Percentiles rank a stretch among this genome's conserved stretches.
Evolutionary conservation across 306 rosid genomes (phyloP).

Genomic region (Dryas drummondii): DNA sequence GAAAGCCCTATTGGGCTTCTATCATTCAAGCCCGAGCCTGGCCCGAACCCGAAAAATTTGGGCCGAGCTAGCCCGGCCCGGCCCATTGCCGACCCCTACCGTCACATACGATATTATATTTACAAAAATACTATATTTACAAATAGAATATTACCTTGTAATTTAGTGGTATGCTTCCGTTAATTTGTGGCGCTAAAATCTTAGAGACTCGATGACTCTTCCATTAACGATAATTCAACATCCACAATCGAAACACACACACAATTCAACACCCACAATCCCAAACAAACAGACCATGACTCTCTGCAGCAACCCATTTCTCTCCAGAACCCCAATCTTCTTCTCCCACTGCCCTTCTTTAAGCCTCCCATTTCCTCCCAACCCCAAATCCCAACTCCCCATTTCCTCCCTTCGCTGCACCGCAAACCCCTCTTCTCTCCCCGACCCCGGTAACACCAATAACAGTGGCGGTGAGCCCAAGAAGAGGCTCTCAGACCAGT

Average conservation of each 20-base stretch:
- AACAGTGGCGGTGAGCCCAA: slow-evolving; percentile 21
- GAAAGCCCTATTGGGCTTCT: too few relatives aligned
- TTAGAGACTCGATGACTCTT: background rate
- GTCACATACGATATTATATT: too few relatives aligned
- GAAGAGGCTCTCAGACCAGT: slow-evolving; percentile 71
- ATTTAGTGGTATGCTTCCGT: background rate
- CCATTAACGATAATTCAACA: background rate
- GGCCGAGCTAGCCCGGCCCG: too few relatives aligned
- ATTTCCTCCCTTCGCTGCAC: slow-evolving; percentile 29
- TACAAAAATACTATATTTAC: too few relatives aligned
- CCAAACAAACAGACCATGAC: slow-evolving; percentile 24
- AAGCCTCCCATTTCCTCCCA: slow-evolving; percentile 31
- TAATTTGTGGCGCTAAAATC: slow-evolving; percentile 36
- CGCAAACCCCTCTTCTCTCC: slow-evolving; percentile 24
- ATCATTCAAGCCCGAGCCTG: too few relatives aligned
- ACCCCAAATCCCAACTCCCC: slow-evolving; percentile 11
- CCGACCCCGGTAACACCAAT: background rate
- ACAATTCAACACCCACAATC: background rate
- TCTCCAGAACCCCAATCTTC: slow-evolving; percentile 23
- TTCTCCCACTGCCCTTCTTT: background rate
- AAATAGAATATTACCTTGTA: too few relatives aligned
- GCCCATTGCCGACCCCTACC: too few relatives aligned
- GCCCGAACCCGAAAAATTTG: too few relatives aligned
- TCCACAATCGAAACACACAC: background rate
- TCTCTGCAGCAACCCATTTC: slow-evolving; percentile 23